These are phyloP conservation scores for Phoma sp. DNA, from an alignment of 2,329 filamentous ascomycete genomes.

Conservation along the genomic window DNA sequence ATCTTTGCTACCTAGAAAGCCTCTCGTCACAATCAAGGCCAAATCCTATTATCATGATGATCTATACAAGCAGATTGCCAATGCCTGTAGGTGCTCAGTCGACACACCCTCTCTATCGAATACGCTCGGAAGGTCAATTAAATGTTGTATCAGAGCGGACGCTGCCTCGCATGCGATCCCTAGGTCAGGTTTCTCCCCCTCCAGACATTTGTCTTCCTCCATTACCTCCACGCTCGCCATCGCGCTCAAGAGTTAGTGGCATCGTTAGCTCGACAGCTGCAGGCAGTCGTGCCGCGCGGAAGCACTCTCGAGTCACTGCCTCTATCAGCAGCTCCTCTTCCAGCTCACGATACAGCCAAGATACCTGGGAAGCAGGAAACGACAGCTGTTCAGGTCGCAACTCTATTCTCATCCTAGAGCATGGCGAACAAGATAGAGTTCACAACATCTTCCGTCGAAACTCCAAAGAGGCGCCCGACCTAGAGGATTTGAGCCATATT, in stretches of 20 bases:
- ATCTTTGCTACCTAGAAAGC: not conserved
- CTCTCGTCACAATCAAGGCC: not conserved
- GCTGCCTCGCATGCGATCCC: not conserved
- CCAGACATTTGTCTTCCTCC: conserved; percentile 3
- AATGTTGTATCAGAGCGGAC: not conserved
- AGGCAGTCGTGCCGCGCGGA: no score
- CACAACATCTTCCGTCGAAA: not conserved
- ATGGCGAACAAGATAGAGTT: not conserved
- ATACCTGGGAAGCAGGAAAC: not conserved
- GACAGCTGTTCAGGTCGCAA: not conserved
- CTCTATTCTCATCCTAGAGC: not conserved
- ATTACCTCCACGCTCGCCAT: not conserved
- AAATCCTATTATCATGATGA: not conserved
- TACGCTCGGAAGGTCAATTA: conserved; percentile 2
- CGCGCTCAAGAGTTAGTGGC: not conserved
- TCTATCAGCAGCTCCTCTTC: not conserved
- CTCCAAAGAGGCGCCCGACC: not conserved
- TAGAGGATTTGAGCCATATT: not conserved
- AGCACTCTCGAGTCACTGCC: not conserved
- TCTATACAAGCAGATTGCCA: not conserved
- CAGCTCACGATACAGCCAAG: not conserved
- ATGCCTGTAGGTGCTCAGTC: not conserved
- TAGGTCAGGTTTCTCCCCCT: conserved; percentile 1
- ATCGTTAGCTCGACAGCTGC: not conserved
- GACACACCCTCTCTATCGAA: not conserved